Evolutionary conservation across 2,329 filamentous ascomycete species (phyloP).

Genomic region (Alternaria gaisen): DNA sequence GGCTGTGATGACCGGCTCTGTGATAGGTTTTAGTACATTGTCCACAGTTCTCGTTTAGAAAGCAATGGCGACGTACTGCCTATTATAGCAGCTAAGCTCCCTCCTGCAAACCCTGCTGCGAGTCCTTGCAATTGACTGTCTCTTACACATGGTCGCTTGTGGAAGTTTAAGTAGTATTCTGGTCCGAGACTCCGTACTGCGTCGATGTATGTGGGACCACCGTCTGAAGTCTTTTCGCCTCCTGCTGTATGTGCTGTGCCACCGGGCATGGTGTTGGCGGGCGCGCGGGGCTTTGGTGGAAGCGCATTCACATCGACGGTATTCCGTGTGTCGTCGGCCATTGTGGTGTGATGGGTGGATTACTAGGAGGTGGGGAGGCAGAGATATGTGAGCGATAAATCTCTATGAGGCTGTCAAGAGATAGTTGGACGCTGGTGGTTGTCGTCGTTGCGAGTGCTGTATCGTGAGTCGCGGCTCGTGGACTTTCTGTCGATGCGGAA

Average conservation of each 20-base stretch:
- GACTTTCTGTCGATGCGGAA: slow-evolving; percentile 26
- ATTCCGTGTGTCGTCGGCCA: slow-evolving; percentile 59
- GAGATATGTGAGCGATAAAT: background rate
- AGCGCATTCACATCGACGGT: slow-evolving; percentile 28
- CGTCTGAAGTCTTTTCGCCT: slow-evolving; percentile 55
- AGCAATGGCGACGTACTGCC: slow-evolving; percentile 66
- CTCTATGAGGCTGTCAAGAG: background rate
- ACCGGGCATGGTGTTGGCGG: slow-evolving; percentile 58
- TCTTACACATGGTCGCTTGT: slow-evolving; percentile 83
- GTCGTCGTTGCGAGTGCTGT: slow-evolving; percentile 2
- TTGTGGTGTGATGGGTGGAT: slow-evolving; percentile 38
- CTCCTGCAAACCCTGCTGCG: slow-evolving; percentile 77
- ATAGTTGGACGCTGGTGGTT: background rate
- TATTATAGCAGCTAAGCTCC: slow-evolving; percentile 76
- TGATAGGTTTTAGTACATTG: slow-evolving; percentile 26
- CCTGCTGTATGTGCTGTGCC: slow-evolving; percentile 68
- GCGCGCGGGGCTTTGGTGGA: slow-evolving; percentile 33
- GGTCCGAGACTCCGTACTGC: slow-evolving; percentile 72
- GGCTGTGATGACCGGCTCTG: slow-evolving; percentile 70
- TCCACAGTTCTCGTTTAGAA: background rate
- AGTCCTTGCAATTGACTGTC: slow-evolving; percentile 87
- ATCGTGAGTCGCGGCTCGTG: slow-evolving; percentile 12
- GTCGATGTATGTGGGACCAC: slow-evolving; percentile 59
- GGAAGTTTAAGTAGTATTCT: slow-evolving; percentile 75
- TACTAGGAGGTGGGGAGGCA: background rate